Evolutionary conservation across 495 filamentous ascomycete genomes (phyloP).

Genomic region (Bathelium albidoporum): DNA sequence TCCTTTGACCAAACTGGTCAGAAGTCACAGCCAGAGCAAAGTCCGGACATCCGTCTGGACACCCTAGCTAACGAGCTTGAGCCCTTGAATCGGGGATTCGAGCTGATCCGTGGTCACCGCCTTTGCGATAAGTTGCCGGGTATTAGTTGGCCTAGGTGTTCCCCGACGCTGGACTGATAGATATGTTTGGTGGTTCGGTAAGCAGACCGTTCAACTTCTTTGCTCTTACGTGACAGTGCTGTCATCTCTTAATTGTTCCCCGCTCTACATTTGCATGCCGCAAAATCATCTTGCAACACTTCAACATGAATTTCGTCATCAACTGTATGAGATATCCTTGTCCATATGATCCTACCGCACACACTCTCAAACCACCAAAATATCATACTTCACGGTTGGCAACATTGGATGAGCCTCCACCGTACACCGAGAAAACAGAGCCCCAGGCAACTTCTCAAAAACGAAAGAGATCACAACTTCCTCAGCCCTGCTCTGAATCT

Average conservation of each 20-base stretch:
- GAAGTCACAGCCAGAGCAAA: not conserved
- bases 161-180: not conserved
- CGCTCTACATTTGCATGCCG: not conserved
- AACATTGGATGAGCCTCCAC: not conserved
- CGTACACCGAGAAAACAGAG: not conserved
- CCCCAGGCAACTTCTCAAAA: not conserved
- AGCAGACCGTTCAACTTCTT: not conserved
- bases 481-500: not conserved
- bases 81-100: not conserved
- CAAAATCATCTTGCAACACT: not conserved
- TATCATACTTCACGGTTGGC: not conserved
- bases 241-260: not conserved
- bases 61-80: not conserved
- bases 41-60: not conserved
- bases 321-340: not conserved
- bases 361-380: not conserved
- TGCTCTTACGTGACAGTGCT: not conserved
- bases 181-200: constrained; percentile 4
- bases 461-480: not conserved
- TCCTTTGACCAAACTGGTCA: not conserved
- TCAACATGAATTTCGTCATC: not conserved
- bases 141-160: not conserved
- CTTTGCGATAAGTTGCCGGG: not conserved
- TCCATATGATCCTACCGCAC: not conserved
- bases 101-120: not conserved